Base-by-base conservation (phyloP, 129 eudicot genomes). In the Pseudognaphalium luteoalbum region DNA sequence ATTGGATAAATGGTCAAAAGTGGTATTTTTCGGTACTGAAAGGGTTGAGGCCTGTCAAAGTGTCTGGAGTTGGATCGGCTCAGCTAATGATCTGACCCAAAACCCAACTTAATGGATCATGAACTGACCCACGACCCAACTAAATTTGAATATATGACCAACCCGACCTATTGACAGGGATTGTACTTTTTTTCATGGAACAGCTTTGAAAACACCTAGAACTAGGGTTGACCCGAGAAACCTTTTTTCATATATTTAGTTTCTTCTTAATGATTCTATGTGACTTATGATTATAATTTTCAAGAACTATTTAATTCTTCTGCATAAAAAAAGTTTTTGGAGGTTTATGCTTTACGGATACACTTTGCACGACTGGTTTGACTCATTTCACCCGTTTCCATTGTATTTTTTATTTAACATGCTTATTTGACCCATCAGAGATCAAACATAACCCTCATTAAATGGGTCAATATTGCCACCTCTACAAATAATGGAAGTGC, bases 31-130 rank as follows among this genome's bases (percentile, higher is more conserved):
- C 19, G 44, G 56, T 37, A 73, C 2, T 14, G 21, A 51, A 35
- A 21, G 22, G 22, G 10, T 7, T 72, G 58, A 57, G 67, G 67
- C 52, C 15, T 34, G 64, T 73, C 25, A 57, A 73, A 20, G 56
- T 56, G 54, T 32, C 67, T 0, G 6, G 4, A 59, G 25, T 21
- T 59, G 1, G 30, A 57, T 57, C 20, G 5, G 10, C 28, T 5
- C 21, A 20, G 8, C 22, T 70, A 52, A n/a, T 47, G 65, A 33
- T 56, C 65, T 3, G 50, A 32, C 51, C 65, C 0, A 17, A 71
- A 30, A 51, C 44, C 51, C 16, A 3, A 34, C 4, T 72, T 14
- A 57, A 70, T 70, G 22, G 32, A 71, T 71, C 64, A 19, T 12
- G 47, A 71, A 19, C 41, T 14, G 30, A 19, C 16, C 60, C 62